Evolutionary conservation across 2,329 filamentous ascomycete species (phyloP), one percentile per base, ranked within the genome.

Genomic region (Chaetomium olivaceum): DNA sequence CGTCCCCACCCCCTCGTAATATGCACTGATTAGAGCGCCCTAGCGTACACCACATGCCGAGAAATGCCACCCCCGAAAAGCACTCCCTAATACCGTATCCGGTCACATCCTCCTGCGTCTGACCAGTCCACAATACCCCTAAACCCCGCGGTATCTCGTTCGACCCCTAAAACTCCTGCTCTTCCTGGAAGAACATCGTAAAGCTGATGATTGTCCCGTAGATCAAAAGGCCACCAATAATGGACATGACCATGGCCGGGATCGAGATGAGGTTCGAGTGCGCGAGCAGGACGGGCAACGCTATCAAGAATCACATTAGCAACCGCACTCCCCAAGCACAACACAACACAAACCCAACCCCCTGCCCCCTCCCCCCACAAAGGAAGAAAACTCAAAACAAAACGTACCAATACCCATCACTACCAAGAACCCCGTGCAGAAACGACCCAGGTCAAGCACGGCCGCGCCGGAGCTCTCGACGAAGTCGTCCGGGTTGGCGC

Each of bases 151-250:
- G 29, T 12, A 50, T 11, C 51, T 11, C 14, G 9, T 23, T 19
- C 43, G 25, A 27, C 51, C 14, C 16, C 43, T 23, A 98, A 78
- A 98, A 99, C 73, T 98, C 95, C 76, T 96, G 91, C 77, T 98
- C 93, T 79, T 98, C 93, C 77, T 94, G 91, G 84, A 99, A 99
- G 82, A 98, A 99, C 88, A 97, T 91, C 71, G 91, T 90, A 79
- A 99, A 99, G 81, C 91, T 95, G 80, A 99, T 96, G 76, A 99
- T 97, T 58, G 95, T 99, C 64, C 92, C 92, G 80, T 99, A 99
- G 77, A 99, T 99, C 76, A 99, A 81, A 66, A 97, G 82, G 61
- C 95, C 95, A 31, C 95, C 95, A 61, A 94, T 80, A 73, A 99
- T 91, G 61, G 91, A 96, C 95, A 99, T 99, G 76, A 92, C 82